These are phyloP conservation scores for Ogataea zsoltii DNA, from an alignment of 805 yeast species.

Conservation along the genomic window DNA sequence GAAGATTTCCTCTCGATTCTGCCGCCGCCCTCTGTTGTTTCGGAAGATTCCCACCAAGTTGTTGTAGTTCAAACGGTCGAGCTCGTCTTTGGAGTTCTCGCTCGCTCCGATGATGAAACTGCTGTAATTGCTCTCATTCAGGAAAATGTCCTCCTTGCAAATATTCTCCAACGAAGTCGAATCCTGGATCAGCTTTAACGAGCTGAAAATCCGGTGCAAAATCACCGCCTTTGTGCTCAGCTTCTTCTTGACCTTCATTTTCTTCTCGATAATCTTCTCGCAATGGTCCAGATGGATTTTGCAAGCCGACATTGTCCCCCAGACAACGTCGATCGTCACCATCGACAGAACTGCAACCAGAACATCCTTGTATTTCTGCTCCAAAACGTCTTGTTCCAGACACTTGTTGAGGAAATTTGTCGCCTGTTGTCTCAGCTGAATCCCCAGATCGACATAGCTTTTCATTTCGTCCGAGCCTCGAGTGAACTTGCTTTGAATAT, in stretches of 20 bases:
- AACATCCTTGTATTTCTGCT: constrained; percentile 79
- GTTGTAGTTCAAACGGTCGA: constrained; percentile 24
- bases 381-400: constrained; percentile 48
- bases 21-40: constrained; percentile 19
- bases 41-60: constrained; percentile 29
- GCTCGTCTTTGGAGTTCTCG: constrained; percentile 26
- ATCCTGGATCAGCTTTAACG: constrained; percentile 73
- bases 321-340: constrained; percentile 85
- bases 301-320: constrained; percentile 91
- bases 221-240: constrained; percentile 75
- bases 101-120: constrained; percentile 35
- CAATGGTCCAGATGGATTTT: constrained; percentile 73
- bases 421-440: constrained; percentile 74
- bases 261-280: constrained; percentile 68
- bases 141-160: constrained; percentile 34
- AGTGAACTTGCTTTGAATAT: constrained; percentile 69
- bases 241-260: constrained; percentile 65
- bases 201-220: constrained; percentile 75
- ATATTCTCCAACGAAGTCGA: constrained; percentile 55
- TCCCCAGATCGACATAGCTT: constrained; percentile 70
- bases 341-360: constrained; percentile 79
- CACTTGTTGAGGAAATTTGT: constrained; percentile 63
- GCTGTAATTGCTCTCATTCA: constrained; percentile 36
- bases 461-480: constrained; percentile 68
- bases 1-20: neutral